phyloP scores from a whole-genome alignment of 345 rosid genomes.

The Noccaea bulbosa region DNA sequence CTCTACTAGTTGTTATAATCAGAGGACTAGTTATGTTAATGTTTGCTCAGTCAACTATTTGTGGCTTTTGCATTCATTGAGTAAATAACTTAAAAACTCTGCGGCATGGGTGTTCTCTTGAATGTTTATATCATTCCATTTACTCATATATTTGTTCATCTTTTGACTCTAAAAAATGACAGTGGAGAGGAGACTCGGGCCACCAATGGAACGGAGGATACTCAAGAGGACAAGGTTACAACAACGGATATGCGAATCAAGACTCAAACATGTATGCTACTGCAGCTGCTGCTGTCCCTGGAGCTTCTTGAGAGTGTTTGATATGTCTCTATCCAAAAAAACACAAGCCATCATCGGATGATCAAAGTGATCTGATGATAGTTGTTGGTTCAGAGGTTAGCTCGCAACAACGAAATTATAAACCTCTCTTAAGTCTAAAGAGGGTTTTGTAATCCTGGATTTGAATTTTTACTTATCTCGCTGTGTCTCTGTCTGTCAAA shows the following conservation, averaged over 20 bases:
- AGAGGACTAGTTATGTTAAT: not conserved
- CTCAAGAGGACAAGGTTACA: conserved; percentile 68
- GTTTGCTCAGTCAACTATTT: not conserved
- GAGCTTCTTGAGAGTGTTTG: conserved; percentile 56
- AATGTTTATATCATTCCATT: not conserved
- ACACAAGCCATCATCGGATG: conserved; percentile 14
- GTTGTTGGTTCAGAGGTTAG: conserved; percentile 43
- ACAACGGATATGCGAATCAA: conserved; percentile 59
- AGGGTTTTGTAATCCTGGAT: conserved; percentile 45
- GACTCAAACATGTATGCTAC: conserved; percentile 55
- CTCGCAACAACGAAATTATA: conserved; percentile 34
- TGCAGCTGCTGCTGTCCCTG: conserved; percentile 67
- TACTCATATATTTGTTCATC: not conserved
- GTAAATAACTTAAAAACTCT: not conserved
- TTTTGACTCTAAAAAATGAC: conserved; percentile 29
- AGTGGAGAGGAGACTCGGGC: conserved; percentile 75
- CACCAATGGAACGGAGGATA: conserved; percentile 80
- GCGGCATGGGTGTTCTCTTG: not conserved
- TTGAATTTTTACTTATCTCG: conserved; percentile 40
- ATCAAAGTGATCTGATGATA: conserved; percentile 34
- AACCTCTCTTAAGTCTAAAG: conserved; percentile 26
- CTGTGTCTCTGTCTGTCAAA: conserved; percentile 39
- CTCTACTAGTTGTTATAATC: not conserved
- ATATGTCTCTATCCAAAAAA: conserved; percentile 33
- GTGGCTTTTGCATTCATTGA: not conserved